phyloP scores from a whole-genome alignment of 2,329 filamentous ascomycete genomes.

The Trichoderma semiorbis region DNA sequence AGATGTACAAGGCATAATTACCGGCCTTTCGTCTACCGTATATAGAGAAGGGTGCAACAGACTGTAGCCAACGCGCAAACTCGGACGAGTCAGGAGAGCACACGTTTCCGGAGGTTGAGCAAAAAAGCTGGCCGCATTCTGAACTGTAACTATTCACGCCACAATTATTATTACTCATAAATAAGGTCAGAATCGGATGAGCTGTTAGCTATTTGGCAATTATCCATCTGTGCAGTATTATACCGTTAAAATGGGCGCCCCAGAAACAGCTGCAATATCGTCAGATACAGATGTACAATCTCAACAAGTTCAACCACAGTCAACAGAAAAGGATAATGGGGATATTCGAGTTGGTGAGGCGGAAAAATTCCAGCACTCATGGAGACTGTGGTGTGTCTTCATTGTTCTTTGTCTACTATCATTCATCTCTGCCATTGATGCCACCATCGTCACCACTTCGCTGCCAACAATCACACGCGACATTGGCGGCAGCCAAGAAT shows the following conservation, averaged over 20 bases:
- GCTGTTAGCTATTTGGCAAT: background rate
- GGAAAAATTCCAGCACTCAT: background rate
- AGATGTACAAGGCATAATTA: background rate
- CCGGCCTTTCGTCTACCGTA: background rate
- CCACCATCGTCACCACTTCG: constrained; percentile 1
- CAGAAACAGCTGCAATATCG: background rate
- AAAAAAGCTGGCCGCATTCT: background rate
- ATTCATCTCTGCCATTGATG: background rate
- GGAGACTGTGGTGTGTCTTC: constrained; percentile 2
- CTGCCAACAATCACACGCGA: background rate
- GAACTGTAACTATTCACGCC: background rate
- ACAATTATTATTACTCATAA: background rate
- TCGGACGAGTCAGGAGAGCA: background rate
- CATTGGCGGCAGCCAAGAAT: background rate
- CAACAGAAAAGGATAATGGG: background rate
- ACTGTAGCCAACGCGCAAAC: background rate
- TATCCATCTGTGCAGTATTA: background rate
- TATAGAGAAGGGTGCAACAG: background rate
- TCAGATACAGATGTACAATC: background rate
- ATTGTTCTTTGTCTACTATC: constrained; percentile 1
- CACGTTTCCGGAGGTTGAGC: background rate
- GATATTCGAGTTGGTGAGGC: background rate
- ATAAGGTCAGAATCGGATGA: background rate
- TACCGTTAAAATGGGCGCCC: background rate
- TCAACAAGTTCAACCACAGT: background rate